These are phyloP conservation scores for Cercospora berteroae DNA, from an alignment of 2,329 filamentous ascomycete species.

Conservation along the genomic window DNA sequence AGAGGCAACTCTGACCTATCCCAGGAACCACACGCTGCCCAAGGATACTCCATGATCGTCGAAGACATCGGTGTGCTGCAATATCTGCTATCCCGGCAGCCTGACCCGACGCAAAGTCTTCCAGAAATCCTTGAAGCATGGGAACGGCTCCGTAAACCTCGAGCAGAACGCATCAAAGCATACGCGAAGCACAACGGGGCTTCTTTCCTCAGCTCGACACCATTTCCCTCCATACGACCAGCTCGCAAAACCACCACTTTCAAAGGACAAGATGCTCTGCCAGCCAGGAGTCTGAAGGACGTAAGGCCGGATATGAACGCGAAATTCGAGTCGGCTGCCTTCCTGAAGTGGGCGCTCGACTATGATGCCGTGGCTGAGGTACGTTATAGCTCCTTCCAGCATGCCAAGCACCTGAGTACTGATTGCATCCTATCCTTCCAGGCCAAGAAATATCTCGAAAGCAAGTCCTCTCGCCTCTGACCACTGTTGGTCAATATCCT, in stretches of 20 bases:
- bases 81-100: constrained; percentile 7
- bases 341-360: constrained; percentile 15
- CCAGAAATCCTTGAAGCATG: constrained; percentile 9
- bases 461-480: neutral
- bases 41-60: constrained; percentile 20
- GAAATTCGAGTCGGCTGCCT: constrained; percentile 5
- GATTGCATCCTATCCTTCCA: neutral
- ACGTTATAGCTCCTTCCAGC: neutral
- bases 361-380: constrained; percentile 17
- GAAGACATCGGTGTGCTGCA: constrained; percentile 19
- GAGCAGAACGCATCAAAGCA: constrained; percentile 14
- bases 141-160: constrained; percentile 14
- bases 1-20: neutral
- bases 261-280: neutral
- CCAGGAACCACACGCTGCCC: constrained; percentile 13
- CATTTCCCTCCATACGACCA: neutral
- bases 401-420: neutral
- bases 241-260: neutral
- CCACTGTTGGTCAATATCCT: no score
- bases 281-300: neutral
- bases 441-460: neutral
- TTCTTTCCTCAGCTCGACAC: neutral
- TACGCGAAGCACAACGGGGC: constrained; percentile 13
- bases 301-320: constrained; percentile 7
- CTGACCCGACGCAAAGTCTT: neutral